Percentiles rank a stretch among this genome's conserved stretches.
Conservation (phyloP, 495 filamentous ascomycete genomes). For the Aspergillus incahuasiensis region DNA sequence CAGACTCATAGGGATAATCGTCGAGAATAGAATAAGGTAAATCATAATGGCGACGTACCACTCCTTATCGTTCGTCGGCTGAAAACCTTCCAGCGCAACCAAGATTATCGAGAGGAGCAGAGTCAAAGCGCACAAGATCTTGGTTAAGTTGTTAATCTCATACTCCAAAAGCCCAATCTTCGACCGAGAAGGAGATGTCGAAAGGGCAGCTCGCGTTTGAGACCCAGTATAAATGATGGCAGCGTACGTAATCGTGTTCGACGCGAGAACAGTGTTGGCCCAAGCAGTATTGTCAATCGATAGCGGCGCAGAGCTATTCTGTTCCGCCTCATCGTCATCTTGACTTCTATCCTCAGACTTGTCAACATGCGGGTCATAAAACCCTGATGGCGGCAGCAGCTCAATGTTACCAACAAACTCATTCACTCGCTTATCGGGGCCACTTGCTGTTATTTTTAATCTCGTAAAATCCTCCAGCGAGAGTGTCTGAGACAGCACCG, state of each 20-base stretch:
- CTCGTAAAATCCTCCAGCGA: slow-evolving; percentile 62
- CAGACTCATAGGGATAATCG: slow-evolving; percentile 95
- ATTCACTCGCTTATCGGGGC: slow-evolving; percentile 88
- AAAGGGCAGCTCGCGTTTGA: slow-evolving; percentile 90
- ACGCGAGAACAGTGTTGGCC: slow-evolving; percentile 96
- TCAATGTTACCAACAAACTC: slow-evolving; percentile 87
- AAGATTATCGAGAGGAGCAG: slow-evolving; percentile 80
- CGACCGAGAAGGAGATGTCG: slow-evolving; percentile 82
- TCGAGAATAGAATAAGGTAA: slow-evolving; percentile 97
- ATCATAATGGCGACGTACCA: slow-evolving; percentile 97
- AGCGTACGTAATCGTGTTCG: slow-evolving; percentile 79
- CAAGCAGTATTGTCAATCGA: slow-evolving; percentile 97
- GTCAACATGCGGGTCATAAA: slow-evolving; percentile 43
- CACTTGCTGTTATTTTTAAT: slow-evolving; percentile 74
- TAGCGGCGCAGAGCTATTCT: slow-evolving; percentile 60
- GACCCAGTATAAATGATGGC: slow-evolving; percentile 91
- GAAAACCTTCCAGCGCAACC: slow-evolving; percentile 81
- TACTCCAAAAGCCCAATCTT: slow-evolving; percentile 92
- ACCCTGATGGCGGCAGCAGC: slow-evolving; percentile 38
- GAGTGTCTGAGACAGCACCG: slow-evolving; percentile 73
- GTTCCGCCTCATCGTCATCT: slow-evolving; percentile 22
- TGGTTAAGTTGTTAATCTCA: slow-evolving; percentile 97
- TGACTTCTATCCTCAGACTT: slow-evolving; percentile 23
- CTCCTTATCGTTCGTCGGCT: slow-evolving; percentile 54
- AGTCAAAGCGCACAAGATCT: slow-evolving; percentile 89